A percentile compares a stretch with the other conserved stretches of the same genome.
Conservation (phyloP, 768 basidiomycete species). For the Stropharia rugosoannulata region DNA sequence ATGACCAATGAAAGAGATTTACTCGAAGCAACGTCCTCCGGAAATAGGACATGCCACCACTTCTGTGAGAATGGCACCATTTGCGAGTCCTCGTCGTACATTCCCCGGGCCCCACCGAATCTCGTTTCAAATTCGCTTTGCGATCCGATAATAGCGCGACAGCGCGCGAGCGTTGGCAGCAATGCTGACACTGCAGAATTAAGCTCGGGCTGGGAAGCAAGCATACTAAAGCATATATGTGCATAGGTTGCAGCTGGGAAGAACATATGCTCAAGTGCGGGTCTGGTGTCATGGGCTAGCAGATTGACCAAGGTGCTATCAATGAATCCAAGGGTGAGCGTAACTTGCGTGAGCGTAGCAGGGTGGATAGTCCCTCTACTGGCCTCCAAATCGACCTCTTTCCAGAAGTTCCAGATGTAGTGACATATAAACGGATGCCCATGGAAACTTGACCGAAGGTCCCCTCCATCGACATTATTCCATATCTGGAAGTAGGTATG, state of each 20-base stretch:
- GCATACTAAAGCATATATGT: background rate
- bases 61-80: background rate
- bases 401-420: conserved; percentile 7
- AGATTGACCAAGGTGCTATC: background rate
- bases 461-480: background rate
- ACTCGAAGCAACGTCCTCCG: background rate
- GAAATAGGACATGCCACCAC: conserved; percentile 1
- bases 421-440: background rate
- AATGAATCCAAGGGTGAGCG: background rate
- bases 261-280: background rate
- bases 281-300: background rate
- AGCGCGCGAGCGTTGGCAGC: no score
- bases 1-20: background rate
- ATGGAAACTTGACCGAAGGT: no score
- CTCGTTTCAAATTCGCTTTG: background rate
- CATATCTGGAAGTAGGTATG: background rate
- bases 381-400: background rate
- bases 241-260: background rate
- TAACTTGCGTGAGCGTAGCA: background rate
- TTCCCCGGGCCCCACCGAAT: background rate
- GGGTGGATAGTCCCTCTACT: background rate
- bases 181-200: no score
- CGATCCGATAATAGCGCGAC: no score
- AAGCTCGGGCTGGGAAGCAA: background rate
- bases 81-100: background rate